phyloP scores from a whole-genome alignment of 441 rosid species.

The Syzygium malaccense region DNA sequence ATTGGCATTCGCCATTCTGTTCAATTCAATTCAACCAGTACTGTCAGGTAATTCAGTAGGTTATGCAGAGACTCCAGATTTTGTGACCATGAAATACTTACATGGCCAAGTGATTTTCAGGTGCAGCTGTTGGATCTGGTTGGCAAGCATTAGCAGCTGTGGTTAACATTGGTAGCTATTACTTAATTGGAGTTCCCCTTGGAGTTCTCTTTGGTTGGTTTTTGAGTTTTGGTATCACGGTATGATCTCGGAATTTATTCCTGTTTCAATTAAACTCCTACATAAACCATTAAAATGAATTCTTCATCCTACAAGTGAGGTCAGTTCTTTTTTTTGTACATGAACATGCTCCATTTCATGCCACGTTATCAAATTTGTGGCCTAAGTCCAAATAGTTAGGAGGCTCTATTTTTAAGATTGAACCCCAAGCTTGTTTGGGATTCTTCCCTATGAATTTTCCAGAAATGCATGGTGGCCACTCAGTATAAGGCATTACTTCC shows the following conservation, averaged over 20 bases:
- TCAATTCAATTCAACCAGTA: not conserved
- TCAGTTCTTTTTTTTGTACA: not conserved
- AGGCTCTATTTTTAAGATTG: not conserved
- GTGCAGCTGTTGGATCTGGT: constrained; percentile 1
- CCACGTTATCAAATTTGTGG: not conserved
- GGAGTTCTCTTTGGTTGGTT: not conserved
- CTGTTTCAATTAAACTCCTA: not conserved
- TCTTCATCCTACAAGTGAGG: not conserved
- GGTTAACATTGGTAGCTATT: not conserved
- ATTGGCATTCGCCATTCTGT: not conserved
- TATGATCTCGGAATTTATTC: not conserved
- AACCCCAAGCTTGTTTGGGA: not conserved
- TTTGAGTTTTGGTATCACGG: not conserved
- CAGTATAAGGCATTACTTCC: not conserved
- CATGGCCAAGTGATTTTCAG: not conserved
- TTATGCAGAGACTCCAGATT: not conserved
- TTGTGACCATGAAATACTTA: not conserved
- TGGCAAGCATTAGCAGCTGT: constrained; percentile 1
- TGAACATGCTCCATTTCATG: not conserved
- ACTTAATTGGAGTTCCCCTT: not conserved
- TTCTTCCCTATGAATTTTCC: not conserved
- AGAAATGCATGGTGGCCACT: not conserved
- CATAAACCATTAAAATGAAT: not conserved
- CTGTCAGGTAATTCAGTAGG: not conserved
- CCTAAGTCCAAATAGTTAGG: not conserved